These are phyloP conservation scores for Alternaria incomplexa DNA, from an alignment of 2,329 filamentous ascomycete genomes.

Conservation along the genomic window DNA sequence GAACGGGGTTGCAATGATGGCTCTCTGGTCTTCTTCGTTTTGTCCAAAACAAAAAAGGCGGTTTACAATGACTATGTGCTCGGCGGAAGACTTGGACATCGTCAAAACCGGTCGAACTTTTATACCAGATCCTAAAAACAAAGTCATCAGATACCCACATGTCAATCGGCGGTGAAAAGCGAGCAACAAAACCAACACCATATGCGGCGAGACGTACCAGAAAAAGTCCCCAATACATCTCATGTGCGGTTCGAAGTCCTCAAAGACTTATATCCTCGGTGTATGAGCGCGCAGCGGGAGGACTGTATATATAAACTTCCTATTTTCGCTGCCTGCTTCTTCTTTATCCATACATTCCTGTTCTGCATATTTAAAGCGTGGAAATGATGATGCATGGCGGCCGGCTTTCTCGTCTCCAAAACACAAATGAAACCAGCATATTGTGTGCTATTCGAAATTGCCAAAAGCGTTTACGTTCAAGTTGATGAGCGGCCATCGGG, in stretches of 20 bases:
- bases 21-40: too few relatives aligned
- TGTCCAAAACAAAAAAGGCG: too few relatives aligned
- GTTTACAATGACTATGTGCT: neutral
- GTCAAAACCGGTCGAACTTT: too few relatives aligned
- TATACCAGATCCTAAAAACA: neutral
- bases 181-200: rapidly evolving
- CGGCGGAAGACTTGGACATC: neutral
- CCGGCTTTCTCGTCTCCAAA: neutral
- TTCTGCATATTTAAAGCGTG: neutral
- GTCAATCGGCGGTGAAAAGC: rapidly evolving
- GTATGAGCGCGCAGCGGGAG: neutral
- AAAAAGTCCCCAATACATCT: neutral
- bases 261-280: neutral
- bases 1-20: rapidly evolving
- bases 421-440: rapidly evolving
- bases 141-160: too few relatives aligned
- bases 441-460: neutral
- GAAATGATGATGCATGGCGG: too few relatives aligned
- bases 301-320: neutral
- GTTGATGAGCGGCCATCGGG: too few relatives aligned
- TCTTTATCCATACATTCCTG: rapidly evolving
- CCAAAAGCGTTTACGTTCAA: too few relatives aligned
- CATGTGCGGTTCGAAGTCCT: neutral
- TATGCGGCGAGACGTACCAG: neutral
- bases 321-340: neutral